Percentiles rank a stretch among this genome's conserved stretches.
Conservation (phyloP, 495 filamentous ascomycete genomes). For the Lichina pygmaea region DNA sequence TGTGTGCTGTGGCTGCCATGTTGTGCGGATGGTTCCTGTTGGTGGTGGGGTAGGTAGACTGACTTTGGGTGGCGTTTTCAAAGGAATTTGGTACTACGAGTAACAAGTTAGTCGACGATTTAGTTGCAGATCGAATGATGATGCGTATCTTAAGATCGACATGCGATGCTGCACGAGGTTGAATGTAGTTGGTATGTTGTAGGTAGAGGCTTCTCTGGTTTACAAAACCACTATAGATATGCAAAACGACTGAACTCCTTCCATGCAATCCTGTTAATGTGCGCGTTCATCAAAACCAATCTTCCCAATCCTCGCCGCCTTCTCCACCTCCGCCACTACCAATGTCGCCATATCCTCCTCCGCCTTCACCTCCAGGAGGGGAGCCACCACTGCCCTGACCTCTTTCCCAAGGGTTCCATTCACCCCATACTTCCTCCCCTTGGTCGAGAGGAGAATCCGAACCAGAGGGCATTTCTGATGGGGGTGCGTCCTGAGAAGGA, state of each 20-base stretch:
- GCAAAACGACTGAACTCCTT: too few relatives aligned
- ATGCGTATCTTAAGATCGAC: too few relatives aligned
- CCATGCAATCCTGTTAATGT: too few relatives aligned
- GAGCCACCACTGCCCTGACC: neutral
- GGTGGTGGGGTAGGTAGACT: neutral
- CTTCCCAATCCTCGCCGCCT: constrained; percentile 7
- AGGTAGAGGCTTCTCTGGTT: too few relatives aligned
- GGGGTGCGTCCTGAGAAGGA: constrained; percentile 6
- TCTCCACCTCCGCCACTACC: constrained; percentile 12
- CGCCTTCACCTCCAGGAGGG: constrained; percentile 4
- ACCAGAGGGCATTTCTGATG: constrained; percentile 4
- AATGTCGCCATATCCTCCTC: constrained; percentile 7
- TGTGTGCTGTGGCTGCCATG: constrained; percentile 51
- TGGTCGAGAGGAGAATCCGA: constrained; percentile 4
- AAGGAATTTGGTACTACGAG: neutral
- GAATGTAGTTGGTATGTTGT: too few relatives aligned
- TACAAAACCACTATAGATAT: too few relatives aligned
- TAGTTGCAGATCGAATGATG: too few relatives aligned
- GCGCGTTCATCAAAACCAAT: constrained; percentile 3
- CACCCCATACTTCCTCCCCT: constrained; percentile 15
- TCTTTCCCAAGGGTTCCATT: constrained; percentile 15
- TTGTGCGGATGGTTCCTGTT: neutral
- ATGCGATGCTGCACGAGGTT: too few relatives aligned
- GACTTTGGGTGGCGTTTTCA: neutral
- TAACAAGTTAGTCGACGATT: too few relatives aligned